Evolutionary conservation across 805 yeast species (phyloP).

Genomic region (Cyberlindnera bimundalis): DNA sequence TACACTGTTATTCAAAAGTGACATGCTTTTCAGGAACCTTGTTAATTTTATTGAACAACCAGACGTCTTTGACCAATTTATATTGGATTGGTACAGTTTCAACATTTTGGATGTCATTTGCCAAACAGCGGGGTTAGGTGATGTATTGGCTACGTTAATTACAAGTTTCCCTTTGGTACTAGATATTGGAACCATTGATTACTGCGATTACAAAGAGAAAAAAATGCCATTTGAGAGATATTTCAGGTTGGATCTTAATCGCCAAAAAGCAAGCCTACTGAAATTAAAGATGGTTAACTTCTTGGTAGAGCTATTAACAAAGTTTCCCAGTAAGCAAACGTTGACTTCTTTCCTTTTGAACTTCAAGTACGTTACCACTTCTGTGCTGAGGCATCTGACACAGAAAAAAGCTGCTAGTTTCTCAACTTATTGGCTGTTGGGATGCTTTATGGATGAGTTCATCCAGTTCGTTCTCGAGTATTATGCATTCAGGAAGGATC

Average conservation of each 20-base stretch:
- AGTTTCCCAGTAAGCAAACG: slow-evolving; percentile 4
- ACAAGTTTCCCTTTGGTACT: slow-evolving; percentile 8
- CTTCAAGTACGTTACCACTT: slow-evolving; percentile 19
- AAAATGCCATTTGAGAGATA: slow-evolving; percentile 7
- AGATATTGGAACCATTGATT: slow-evolving; percentile 2
- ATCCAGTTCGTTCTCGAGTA: slow-evolving; percentile 17
- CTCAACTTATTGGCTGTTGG: slow-evolving; percentile 21
- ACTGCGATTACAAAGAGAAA: background rate
- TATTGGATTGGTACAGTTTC: slow-evolving; percentile 16
- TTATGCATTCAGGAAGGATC: slow-evolving; percentile 15
- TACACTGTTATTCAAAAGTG: slow-evolving; percentile 14
- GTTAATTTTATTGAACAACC: background rate
- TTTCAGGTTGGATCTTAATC: slow-evolving; percentile 5
- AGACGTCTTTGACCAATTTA: slow-evolving; percentile 6
- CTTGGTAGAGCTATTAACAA: slow-evolving; percentile 8
- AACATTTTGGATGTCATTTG: slow-evolving; percentile 5
- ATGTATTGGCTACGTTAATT: background rate
- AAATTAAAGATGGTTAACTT: slow-evolving; percentile 15
- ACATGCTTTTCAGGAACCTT: slow-evolving; percentile 15
- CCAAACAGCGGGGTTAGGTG: background rate
- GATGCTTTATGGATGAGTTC: slow-evolving; percentile 23
- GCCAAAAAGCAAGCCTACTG: background rate
- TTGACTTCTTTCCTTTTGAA: slow-evolving; percentile 8
- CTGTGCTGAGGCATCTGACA: slow-evolving; percentile 16
- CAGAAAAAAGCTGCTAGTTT: slow-evolving; percentile 11